These are phyloP conservation scores for Botrytis galanthina DNA, from an alignment of 2,329 filamentous ascomycete species.

Conservation along the genomic window DNA sequence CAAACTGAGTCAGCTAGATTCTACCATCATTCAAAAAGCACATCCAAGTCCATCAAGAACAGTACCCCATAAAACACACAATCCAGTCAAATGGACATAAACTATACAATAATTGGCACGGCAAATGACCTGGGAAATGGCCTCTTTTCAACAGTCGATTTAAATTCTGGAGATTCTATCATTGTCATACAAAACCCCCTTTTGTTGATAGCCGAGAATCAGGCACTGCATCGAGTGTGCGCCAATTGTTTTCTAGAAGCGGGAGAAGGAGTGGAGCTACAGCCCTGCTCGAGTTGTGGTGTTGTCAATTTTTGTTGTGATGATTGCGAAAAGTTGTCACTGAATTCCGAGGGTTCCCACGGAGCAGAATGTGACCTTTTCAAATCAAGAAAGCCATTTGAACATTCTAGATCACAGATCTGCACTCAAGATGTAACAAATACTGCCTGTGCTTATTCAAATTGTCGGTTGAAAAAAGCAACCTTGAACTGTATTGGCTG, in stretches of 20 bases:
- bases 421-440: neutral
- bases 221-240: slow-evolving; percentile 32
- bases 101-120: slow-evolving; percentile 23
- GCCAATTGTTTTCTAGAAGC: slow-evolving; percentile 31
- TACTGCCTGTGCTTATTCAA: slow-evolving; percentile 1
- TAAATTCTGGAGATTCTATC: slow-evolving; percentile 28
- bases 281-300: slow-evolving; percentile 52
- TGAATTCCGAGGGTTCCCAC: slow-evolving; percentile 47
- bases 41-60: neutral
- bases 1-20: neutral
- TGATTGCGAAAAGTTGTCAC: slow-evolving; percentile 54
- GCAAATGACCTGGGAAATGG: slow-evolving; percentile 27
- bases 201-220: slow-evolving; percentile 35
- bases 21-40: neutral
- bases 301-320: slow-evolving; percentile 54
- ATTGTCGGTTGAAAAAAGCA: neutral
- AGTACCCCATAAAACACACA: neutral
- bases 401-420: neutral
- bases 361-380: slow-evolving; percentile 53
- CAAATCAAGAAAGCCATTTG: slow-evolving; percentile 20
- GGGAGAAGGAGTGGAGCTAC: slow-evolving; percentile 22
- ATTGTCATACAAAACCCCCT: slow-evolving; percentile 30
- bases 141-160: slow-evolving; percentile 26
- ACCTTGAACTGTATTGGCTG: slow-evolving; percentile 51
- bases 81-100: slow-evolving; percentile 22